phyloP scores from a whole-genome alignment of 176 grass and related monocot species.

The Canna indica region DNA sequence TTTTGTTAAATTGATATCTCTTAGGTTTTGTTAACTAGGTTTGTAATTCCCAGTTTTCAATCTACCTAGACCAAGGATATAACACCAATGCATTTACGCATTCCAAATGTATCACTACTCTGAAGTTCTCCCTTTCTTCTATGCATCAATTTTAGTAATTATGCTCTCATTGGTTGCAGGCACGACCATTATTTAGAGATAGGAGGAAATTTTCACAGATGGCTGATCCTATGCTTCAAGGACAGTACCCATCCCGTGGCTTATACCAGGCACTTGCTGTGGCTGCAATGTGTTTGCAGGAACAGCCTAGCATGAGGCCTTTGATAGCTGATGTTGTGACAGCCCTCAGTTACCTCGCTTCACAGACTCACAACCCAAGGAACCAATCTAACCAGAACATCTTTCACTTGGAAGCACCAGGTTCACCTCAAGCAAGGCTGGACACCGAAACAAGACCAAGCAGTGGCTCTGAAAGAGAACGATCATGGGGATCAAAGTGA shows the following conservation, averaged over 20 bases:
- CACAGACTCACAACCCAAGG: background rate
- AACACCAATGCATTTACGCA: background rate
- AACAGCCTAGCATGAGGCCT: conserved; percentile 8
- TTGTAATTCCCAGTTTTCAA: background rate
- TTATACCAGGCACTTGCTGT: conserved; percentile 1
- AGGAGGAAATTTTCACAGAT: conserved; percentile 8
- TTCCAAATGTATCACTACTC: too few species aligned
- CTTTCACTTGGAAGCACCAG: background rate
- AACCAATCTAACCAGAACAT: background rate
- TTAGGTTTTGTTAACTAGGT: background rate
- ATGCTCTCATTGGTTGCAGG: background rate
- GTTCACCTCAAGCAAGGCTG: background rate
- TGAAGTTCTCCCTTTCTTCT: background rate
- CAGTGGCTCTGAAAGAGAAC: conserved; percentile 6
- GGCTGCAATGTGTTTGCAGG: background rate
- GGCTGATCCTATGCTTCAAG: background rate
- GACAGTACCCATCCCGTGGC: background rate
- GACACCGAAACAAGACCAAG: background rate
- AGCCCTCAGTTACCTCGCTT: conserved; percentile 4
- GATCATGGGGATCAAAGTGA: background rate
- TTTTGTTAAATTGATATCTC: background rate
- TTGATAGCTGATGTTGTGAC: background rate
- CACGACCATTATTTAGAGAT: background rate
- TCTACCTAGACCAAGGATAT: background rate
- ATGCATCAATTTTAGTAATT: background rate